Conservation (phyloP, 2,329 filamentous ascomycete genomes). For the Colletotrichum endophyticum region DNA sequence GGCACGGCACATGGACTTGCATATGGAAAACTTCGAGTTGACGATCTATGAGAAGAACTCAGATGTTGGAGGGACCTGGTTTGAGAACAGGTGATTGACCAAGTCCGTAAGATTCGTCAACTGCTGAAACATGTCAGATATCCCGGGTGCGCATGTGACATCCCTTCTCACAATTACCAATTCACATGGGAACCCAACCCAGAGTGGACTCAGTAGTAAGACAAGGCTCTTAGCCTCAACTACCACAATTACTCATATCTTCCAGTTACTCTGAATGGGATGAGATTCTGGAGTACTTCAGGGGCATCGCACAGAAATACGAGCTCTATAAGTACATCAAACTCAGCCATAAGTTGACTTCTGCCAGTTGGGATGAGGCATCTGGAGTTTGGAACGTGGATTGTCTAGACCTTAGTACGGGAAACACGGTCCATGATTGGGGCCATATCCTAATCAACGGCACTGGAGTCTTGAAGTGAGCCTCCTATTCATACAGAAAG, state of each 20-base stretch:
- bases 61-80: slow-evolving; percentile 26
- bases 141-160: slow-evolving; percentile 25
- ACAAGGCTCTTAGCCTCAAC: accelerated
- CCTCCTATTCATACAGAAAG: background rate
- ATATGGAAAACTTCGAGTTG: slow-evolving; percentile 35
- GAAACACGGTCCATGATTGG: background rate
- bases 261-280: background rate
- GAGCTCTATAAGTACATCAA: background rate
- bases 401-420: background rate
- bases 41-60: slow-evolving; percentile 30
- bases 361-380: background rate
- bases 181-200: slow-evolving; percentile 61
- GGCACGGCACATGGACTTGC: background rate
- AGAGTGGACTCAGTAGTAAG: slow-evolving; percentile 40
- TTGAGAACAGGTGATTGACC: slow-evolving; percentile 20
- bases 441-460: background rate
- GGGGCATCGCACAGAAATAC: background rate
- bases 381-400: background rate
- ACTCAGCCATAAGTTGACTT: background rate
- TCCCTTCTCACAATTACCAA: slow-evolving; percentile 24
- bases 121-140: background rate
- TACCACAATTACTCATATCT: background rate
- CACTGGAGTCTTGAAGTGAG: background rate
- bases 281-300: background rate
- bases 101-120: background rate